Evolutionary conservation across 2,329 filamentous ascomycete species (phyloP), one percentile per base, ranked within the genome.

Genomic region (Hypoxylon sp.): DNA sequence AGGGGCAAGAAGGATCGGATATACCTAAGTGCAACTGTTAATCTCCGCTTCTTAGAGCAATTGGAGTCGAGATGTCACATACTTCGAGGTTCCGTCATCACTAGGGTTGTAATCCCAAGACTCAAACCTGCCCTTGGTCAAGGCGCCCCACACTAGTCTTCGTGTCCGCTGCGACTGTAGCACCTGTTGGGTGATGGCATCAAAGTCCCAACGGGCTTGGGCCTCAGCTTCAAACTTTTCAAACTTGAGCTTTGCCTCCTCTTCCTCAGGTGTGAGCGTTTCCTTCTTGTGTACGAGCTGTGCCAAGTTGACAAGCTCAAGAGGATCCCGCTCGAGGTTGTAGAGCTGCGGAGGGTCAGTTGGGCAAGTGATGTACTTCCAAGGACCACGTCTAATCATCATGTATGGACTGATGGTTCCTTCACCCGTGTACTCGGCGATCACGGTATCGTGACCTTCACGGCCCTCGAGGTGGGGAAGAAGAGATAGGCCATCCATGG

Each of bases 371-470:
- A 96, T 89, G 78, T 94, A 97, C 83, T 97, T 97, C 93, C 93
- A 97, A 48, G 87, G 85, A 7, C 93, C 93, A 58, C 93, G 90
- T 62, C 92, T 90, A 75, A 97, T 97, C 94, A 97, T 97, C 85
- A 97, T 93, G 61, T 96, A 87, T 1, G 94, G 94, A 3, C 91
- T 90, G 60, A 97, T 85, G 1, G 94, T 97, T 50, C 94, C 94
- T 80, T 97, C 94, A 52, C 93, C 94, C 75, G 95, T 97, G 81
- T 97, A 97, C 81, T 97, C 94, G 65, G 93, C 94, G 73, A 95
- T 91, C n/a, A 96, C 94, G 9, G 92, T 96, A 77, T 97, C 94
- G 65, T 91, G 90, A 41, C 88, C 89, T n/a, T 87, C 79, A 21
- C 80, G 80, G 53, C 87, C 88, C 73, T 90, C 82, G 32, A 96